These are phyloP conservation scores for Exophiala mesophila DNA, from an alignment of 2,329 filamentous ascomycete species.

Conservation along the genomic window DNA sequence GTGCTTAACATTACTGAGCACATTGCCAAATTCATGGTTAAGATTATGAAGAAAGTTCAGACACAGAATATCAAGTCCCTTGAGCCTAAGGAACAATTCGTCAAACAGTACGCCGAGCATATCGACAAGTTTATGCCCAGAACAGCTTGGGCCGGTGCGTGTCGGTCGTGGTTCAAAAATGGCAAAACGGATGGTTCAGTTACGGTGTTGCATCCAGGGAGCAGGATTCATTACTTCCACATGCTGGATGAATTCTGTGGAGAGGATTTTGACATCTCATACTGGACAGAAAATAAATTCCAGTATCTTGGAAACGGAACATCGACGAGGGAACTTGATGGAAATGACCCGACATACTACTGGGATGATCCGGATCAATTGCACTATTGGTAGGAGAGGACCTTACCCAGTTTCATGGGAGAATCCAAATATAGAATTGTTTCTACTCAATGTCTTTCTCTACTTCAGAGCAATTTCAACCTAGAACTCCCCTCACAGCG, in stretches of 20 bases:
- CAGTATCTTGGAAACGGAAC: slow-evolving; percentile 36
- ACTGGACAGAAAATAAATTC: slow-evolving; percentile 26
- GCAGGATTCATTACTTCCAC: slow-evolving; percentile 19
- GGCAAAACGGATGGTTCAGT: slow-evolving; percentile 41
- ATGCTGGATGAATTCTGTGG: slow-evolving; percentile 32
- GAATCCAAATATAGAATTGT: no score
- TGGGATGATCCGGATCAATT: slow-evolving; percentile 4
- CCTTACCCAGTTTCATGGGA: no score
- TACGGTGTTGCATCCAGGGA: slow-evolving; percentile 43
- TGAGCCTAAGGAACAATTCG: slow-evolving; percentile 39
- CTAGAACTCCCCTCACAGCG: no score
- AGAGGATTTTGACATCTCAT: slow-evolving; percentile 20
- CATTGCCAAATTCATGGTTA: slow-evolving; percentile 27
- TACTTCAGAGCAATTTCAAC: no score
- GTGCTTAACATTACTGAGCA: slow-evolving; percentile 24
- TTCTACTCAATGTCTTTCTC: no score
- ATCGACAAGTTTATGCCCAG: slow-evolving; percentile 44
- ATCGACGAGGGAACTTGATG: slow-evolving; percentile 17
- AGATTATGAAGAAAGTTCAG: slow-evolving; percentile 29
- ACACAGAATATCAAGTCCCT: slow-evolving; percentile 30
- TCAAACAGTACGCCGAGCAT: slow-evolving; percentile 46
- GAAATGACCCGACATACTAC: slow-evolving; percentile 5
- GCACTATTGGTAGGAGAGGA: no score
- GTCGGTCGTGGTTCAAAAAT: slow-evolving; percentile 8
- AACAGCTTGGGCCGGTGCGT: slow-evolving; percentile 13